Conservation (phyloP, 495 filamentous ascomycete species). For the Aspergillus egyptiacus region DNA sequence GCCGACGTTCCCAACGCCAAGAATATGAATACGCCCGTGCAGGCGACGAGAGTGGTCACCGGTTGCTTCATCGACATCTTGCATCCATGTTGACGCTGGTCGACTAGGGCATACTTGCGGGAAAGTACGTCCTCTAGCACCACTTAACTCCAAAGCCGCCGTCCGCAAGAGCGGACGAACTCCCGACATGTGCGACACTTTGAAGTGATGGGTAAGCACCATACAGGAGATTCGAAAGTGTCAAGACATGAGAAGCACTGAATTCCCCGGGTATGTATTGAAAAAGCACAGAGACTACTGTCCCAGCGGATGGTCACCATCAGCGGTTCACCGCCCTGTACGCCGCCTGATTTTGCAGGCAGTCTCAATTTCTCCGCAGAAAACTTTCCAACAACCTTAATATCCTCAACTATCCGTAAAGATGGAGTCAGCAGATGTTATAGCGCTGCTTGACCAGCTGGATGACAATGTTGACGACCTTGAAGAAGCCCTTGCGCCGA, state of each 20-base stretch:
- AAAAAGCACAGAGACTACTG: too few relatives aligned
- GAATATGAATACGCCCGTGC: constrained; percentile 51
- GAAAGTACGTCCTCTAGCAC: not conserved
- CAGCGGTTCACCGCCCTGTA: not conserved
- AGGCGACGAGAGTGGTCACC: constrained; percentile 22
- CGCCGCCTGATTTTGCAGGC: not conserved
- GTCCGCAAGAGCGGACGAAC: constrained; percentile 38
- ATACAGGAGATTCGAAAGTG: too few relatives aligned
- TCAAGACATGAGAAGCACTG: too few relatives aligned
- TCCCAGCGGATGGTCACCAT: too few relatives aligned
- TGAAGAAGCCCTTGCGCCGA: constrained; percentile 61
- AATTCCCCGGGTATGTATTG: too few relatives aligned
- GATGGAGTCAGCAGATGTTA: constrained; percentile 42
- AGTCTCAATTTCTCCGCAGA: not conserved
- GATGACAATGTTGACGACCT: constrained; percentile 72
- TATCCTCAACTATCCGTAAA: not conserved
- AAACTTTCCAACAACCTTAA: not conserved
- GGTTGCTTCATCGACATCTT: constrained; percentile 27
- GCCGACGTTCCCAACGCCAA: constrained; percentile 54
- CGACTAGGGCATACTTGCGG: constrained; percentile 8
- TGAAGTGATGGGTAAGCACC: constrained; percentile 15
- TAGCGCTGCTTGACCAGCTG: constrained; percentile 60
- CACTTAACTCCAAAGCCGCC: constrained; percentile 19
- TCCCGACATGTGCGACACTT: constrained; percentile 33
- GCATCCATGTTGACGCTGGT: constrained; percentile 29